phyloP scores from a whole-genome alignment of 2,329 filamentous ascomycete species.

The Plenodomus biglobosus region DNA sequence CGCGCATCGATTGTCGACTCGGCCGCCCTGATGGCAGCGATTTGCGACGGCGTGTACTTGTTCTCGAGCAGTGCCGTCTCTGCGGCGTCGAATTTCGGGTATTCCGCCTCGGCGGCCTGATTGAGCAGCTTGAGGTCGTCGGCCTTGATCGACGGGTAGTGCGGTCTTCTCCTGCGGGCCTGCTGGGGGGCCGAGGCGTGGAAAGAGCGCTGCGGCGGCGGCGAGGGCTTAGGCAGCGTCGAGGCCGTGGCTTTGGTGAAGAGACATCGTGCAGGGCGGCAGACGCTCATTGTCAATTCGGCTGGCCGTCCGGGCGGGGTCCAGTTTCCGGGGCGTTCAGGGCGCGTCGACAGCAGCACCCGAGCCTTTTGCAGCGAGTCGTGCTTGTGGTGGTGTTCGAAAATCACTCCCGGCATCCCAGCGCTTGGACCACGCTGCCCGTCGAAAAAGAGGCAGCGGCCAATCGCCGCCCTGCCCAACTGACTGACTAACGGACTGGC shows the following conservation, averaged over 20 bases:
- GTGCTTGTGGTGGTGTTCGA: too few relatives aligned
- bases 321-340: constrained; percentile 19
- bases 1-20: constrained; percentile 73
- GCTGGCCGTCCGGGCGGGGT: constrained; percentile 11
- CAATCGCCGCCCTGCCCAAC: constrained; percentile 29
- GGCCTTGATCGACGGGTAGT: constrained; percentile 50
- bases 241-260: constrained; percentile 36
- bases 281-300: constrained; percentile 45
- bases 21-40: constrained; percentile 77
- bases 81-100: constrained; percentile 64
- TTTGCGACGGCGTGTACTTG: constrained; percentile 78
- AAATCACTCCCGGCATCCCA: too few relatives aligned
- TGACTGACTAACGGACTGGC: constrained; percentile 32
- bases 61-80: constrained; percentile 53
- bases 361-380: constrained; percentile 9
- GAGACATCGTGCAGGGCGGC: constrained; percentile 47
- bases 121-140: constrained; percentile 43
- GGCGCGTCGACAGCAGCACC: too few relatives aligned
- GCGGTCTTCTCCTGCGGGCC: constrained; percentile 43
- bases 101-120: constrained; percentile 40
- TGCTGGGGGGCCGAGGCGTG: constrained; percentile 40
- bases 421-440: constrained; percentile 24
- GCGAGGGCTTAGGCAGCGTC: constrained; percentile 33
- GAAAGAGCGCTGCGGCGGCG: constrained; percentile 47
- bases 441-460: constrained; percentile 13